Evolutionary conservation across 1,284 basidiomycete species (phyloP), one percentile per base, ranked within the genome.

Genomic region (Pyrrhoderma lamaoense): DNA sequence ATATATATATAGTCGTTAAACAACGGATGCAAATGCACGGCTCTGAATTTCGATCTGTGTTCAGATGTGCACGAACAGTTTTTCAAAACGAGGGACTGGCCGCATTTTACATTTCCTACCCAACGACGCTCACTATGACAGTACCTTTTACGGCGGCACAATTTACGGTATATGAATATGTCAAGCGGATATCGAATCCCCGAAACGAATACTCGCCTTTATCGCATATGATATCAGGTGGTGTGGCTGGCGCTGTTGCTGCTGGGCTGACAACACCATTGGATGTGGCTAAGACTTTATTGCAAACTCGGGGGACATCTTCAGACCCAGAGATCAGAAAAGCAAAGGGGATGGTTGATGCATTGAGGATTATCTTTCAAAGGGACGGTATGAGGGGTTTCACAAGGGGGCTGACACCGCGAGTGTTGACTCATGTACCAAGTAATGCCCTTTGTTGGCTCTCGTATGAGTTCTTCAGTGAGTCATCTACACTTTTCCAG

Each of bases 71-170:
- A 52, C 76, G 75, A 11, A 82, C 82, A 13, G 86, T 99, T 45
- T 93, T 93, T 71, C 77, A 71, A 49, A 80, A 70, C 49, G 96
- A 99, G 69, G 96, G 96, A 37, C 67, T 97, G 35, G 64, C 75
- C 25, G 95, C 96, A 4, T 99, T 99, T 75, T 99, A 98, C 69
- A 84, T 99, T 54, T 99, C 95, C 9, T 99, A 99, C 70, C 96
- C 96, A 3, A 99, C 95, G 13, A 99, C 96, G 2, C 76, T 97
- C 60, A 93, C 84, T 58, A 99, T 99, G 80, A 88, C 90, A 39
- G 91, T 99, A 39, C 96, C 96, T 1, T 98, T 98, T 74, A 98
- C 95, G 53, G 95, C 96, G 37, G 93, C 94, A 38, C 96, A 99
- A 67, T 98, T 94, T 71, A 91, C 92, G 5, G 89, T 91, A 3